A percentile compares a stretch with the other conserved stretches of the same genome.
phyloP scores from a whole-genome alignment of 2,329 filamentous ascomycete species.

The Aspergillus texensis region DNA sequence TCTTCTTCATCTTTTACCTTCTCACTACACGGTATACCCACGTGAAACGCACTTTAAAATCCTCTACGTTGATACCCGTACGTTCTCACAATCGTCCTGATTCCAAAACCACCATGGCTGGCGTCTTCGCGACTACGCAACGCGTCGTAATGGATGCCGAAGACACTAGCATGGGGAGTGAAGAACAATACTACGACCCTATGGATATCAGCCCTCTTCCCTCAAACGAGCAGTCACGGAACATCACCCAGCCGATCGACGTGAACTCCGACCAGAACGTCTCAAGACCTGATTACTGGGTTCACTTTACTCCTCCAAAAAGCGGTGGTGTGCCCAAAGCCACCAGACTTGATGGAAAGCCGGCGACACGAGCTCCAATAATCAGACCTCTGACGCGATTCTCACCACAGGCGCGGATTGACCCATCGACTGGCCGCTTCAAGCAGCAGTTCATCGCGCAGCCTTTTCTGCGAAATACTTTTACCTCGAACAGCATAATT shows the following conservation, averaged over 20 bases:
- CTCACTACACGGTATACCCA: background rate
- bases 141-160: conserved; percentile 10
- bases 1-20: conserved; percentile 7
- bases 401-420: conserved; percentile 11
- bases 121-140: conserved; percentile 9
- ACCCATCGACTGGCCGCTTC: background rate
- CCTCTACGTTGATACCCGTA: background rate
- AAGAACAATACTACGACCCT: conserved; percentile 12
- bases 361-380: conserved; percentile 5
- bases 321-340: background rate
- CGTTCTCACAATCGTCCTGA: background rate
- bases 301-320: background rate
- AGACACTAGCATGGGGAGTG: background rate
- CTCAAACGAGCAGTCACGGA: background rate
- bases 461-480: background rate
- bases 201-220: conserved; percentile 22
- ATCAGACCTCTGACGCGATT: conserved; percentile 12
- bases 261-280: background rate
- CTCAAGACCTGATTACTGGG: background rate
- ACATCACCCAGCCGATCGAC: background rate
- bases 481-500: background rate
- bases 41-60: background rate
- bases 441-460: background rate
- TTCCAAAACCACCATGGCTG: conserved; percentile 16
- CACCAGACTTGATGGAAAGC: background rate